These are phyloP conservation scores for Aspergillus uvarum DNA, from an alignment of 2,329 filamentous ascomycete genomes.

Conservation along the genomic window DNA sequence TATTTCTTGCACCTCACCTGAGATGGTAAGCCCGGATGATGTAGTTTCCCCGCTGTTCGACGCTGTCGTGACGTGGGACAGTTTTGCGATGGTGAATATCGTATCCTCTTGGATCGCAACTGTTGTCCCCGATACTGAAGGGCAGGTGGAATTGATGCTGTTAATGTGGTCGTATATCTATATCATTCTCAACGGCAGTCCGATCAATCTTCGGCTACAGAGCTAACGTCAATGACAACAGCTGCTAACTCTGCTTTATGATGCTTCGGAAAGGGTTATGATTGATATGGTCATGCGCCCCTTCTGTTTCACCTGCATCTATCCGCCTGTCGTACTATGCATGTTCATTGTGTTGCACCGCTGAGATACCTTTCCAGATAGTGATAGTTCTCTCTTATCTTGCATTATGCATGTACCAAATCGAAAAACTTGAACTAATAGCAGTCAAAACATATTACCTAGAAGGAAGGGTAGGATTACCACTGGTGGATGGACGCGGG, in stretches of 20 bases:
- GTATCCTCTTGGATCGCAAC: neutral
- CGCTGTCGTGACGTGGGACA: neutral
- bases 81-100: neutral
- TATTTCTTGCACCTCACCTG: neutral
- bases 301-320: neutral
- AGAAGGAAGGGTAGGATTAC: too few relatives aligned
- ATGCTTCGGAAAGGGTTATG: neutral
- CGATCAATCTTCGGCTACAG: neutral
- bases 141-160: neutral
- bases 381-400: neutral
- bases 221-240: neutral
- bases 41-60: neutral
- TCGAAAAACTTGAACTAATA: neutral
- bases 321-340: neutral
- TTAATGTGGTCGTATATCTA: neutral
- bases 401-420: neutral
- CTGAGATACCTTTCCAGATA: neutral
- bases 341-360: neutral
- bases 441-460: too few relatives aligned
- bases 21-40: neutral
- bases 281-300: too few relatives aligned
- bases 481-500: too few relatives aligned
- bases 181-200: neutral
- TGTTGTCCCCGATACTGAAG: neutral
- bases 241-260: neutral